Evolutionary conservation across 2,329 filamentous ascomycete species (phyloP).

Genomic region (Colletotrichum lupini): DNA sequence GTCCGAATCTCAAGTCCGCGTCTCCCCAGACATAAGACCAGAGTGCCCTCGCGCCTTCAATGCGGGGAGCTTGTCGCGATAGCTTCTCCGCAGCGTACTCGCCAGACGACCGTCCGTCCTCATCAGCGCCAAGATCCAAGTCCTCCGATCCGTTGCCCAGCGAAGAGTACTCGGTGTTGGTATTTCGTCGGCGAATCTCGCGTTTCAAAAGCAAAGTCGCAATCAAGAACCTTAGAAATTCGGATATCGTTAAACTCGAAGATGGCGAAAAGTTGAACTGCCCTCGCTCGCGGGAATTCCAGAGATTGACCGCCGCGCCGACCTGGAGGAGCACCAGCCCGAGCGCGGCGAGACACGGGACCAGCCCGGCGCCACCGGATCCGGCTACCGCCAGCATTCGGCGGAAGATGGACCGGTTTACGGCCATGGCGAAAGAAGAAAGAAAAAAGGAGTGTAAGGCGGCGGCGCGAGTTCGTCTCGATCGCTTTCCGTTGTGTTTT

Average conservation of each 20-base stretch:
- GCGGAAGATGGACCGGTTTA: slow-evolving; percentile 7
- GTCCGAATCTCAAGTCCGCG: slow-evolving; percentile 41
- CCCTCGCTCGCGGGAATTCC: slow-evolving; percentile 41
- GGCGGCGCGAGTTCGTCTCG: not conserved
- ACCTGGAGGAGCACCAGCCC: slow-evolving; percentile 47
- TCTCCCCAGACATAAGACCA: slow-evolving; percentile 37
- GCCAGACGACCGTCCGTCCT: not conserved
- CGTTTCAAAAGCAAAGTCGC: slow-evolving; percentile 42
- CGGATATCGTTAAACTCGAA: slow-evolving; percentile 43
- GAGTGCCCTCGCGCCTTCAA: slow-evolving; percentile 4
- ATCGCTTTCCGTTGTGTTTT: slow-evolving; percentile 1
- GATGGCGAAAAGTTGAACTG: slow-evolving; percentile 44
- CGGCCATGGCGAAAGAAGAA: not conserved
- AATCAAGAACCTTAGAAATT: slow-evolving; percentile 43
- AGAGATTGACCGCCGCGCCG: slow-evolving; percentile 46
- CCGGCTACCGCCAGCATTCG: slow-evolving; percentile 18
- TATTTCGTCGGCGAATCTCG: slow-evolving; percentile 35
- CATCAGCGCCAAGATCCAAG: slow-evolving; percentile 19
- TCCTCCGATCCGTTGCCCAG: slow-evolving; percentile 14
- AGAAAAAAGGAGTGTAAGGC: not conserved
- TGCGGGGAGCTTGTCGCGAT: not conserved
- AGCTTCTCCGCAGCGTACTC: slow-evolving; percentile 6
- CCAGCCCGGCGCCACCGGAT: slow-evolving; percentile 23
- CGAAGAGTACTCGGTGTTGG: slow-evolving; percentile 24
- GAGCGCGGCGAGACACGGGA: slow-evolving; percentile 43